These are phyloP conservation scores for Coelastrella sp. DNA, from an alignment of 139 green algal species.

Conservation along the genomic window DNA sequence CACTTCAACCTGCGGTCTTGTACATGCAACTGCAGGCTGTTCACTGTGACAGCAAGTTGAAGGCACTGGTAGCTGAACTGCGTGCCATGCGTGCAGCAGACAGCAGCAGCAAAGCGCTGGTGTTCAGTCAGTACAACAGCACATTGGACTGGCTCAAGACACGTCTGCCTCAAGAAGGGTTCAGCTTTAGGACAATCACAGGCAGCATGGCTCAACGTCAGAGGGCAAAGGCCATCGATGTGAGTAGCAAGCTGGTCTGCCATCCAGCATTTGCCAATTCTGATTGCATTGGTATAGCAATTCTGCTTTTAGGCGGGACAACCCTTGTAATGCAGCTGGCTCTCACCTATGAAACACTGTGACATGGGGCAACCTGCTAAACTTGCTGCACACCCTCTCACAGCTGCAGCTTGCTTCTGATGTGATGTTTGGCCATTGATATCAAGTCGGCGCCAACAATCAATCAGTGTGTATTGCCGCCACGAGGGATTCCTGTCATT, in stretches of 20 bases:
- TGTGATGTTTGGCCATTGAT: not conserved
- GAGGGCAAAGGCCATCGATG: constrained; percentile 60
- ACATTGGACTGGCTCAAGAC: constrained; percentile 78
- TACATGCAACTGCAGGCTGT: not conserved
- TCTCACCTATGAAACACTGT: too few species aligned
- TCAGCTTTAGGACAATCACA: constrained; percentile 60
- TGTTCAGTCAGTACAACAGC: constrained; percentile 80
- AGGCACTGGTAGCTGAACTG: constrained; percentile 65
- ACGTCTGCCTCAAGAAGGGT: constrained; percentile 65
- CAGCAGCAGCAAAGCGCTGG: constrained; percentile 76
- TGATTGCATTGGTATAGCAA: not conserved
- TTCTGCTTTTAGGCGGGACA: too few species aligned
- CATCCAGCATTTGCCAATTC: not conserved
- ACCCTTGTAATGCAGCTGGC: too few species aligned
- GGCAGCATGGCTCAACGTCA: constrained; percentile 77
- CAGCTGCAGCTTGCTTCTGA: not conserved
- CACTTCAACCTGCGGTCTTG: not conserved
- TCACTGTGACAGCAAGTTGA: constrained; percentile 74
- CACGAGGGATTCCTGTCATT: too few species aligned
- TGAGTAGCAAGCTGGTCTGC: not conserved
- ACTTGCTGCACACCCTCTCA: not conserved
- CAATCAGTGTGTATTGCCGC: too few species aligned
- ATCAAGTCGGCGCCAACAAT: too few species aligned
- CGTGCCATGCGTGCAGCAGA: constrained; percentile 70
- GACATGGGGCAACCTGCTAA: too few species aligned